Evolutionary conservation across 2,329 filamentous ascomycete species (phyloP).

Genomic region (Penicillium sclerotigenum): DNA sequence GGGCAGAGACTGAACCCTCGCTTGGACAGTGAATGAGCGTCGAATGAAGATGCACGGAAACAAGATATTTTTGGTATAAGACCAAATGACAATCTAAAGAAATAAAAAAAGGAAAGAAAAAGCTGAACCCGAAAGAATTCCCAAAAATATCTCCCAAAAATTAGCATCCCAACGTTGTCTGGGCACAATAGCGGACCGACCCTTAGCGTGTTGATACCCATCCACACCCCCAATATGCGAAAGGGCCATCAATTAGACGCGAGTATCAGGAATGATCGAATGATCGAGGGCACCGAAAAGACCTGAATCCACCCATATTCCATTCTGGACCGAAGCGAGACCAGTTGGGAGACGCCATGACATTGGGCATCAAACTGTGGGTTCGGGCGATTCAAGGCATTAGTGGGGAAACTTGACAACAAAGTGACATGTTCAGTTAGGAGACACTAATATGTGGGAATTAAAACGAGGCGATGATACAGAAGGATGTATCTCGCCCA

Average conservation of each 20-base stretch:
- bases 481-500: not conserved
- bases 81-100: slow-evolving; percentile 20
- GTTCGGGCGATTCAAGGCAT: slow-evolving; percentile 18
- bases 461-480: not conserved
- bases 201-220: slow-evolving; percentile 27
- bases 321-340: slow-evolving; percentile 20
- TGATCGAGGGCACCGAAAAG: slow-evolving; percentile 5
- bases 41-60: slow-evolving; percentile 37
- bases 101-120: slow-evolving; percentile 11
- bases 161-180: slow-evolving; percentile 9
- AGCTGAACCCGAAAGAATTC: not conserved
- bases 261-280: not conserved
- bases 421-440: slow-evolving; percentile 25
- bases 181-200: slow-evolving; percentile 21
- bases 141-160: slow-evolving; percentile 12
- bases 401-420: slow-evolving; percentile 8
- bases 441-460: slow-evolving; percentile 6
- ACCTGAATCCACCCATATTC: slow-evolving; percentile 19
- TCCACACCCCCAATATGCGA: slow-evolving; percentile 13
- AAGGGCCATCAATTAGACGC: slow-evolving; percentile 9
- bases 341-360: slow-evolving; percentile 23
- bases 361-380: slow-evolving; percentile 27
- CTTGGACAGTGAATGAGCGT: slow-evolving; percentile 24
- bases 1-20: slow-evolving; percentile 19
- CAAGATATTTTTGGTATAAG: slow-evolving; percentile 26